Evolutionary conservation across 495 filamentous ascomycete species (phyloP).

Genomic region (Penicillium daleae): DNA sequence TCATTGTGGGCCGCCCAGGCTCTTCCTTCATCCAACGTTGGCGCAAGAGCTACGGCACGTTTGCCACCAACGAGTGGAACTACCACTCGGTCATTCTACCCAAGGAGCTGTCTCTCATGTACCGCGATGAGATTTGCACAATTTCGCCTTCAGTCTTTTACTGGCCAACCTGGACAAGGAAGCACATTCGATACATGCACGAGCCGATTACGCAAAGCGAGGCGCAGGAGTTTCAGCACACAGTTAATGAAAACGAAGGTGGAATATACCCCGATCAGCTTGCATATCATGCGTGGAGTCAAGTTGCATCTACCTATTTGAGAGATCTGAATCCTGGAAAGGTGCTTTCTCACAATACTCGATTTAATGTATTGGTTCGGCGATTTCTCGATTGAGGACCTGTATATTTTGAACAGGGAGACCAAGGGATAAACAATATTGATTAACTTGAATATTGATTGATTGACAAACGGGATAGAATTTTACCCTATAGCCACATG

Average conservation of each 20-base stretch:
- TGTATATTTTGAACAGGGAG: neutral
- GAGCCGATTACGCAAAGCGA: constrained; percentile 35
- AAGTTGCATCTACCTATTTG: constrained; percentile 48
- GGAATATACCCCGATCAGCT: constrained; percentile 48
- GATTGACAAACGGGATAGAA: neutral
- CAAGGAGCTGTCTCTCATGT: constrained; percentile 40
- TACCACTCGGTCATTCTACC: constrained; percentile 49
- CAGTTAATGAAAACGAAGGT: constrained; percentile 35
- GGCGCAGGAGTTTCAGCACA: constrained; percentile 5
- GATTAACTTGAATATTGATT: neutral
- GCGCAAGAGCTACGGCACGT: constrained; percentile 43
- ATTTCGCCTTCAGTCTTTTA: constrained; percentile 50
- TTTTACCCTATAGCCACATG: neutral
- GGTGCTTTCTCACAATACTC: constrained; percentile 41
- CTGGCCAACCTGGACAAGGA: constrained; percentile 55
- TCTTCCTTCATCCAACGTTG: constrained; percentile 47
- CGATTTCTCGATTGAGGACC: constrained; percentile 38
- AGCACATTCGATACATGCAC: constrained; percentile 52
- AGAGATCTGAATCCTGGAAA: constrained; percentile 40
- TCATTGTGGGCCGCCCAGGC: constrained; percentile 47
- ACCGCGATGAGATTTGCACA: constrained; percentile 45
- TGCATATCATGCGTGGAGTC: constrained; percentile 52
- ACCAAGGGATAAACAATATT: no score
- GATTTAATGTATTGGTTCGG: constrained; percentile 51
- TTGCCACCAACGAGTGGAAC: constrained; percentile 49